These are phyloP conservation scores for Gossypium anomalum DNA, from an alignment of 345 rosid genomes.

Conservation along the genomic window DNA sequence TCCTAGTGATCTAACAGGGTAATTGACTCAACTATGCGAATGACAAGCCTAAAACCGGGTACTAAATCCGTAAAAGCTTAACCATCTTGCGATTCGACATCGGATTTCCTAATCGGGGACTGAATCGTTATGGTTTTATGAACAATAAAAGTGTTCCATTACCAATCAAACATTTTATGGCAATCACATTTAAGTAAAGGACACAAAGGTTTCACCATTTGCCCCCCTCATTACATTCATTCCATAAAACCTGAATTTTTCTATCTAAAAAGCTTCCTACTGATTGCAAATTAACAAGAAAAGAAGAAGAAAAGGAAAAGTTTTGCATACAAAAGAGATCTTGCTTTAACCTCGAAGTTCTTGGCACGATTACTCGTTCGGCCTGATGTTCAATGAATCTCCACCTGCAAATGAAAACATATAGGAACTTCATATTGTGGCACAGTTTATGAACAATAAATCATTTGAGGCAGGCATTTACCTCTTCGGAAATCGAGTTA, in stretches of 20 bases:
- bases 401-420: slow-evolving; percentile 34
- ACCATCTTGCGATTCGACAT: background rate
- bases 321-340: slow-evolving; percentile 28
- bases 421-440: background rate
- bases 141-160: slow-evolving; percentile 4
- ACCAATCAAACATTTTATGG: slow-evolving; percentile 16
- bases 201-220: slow-evolving; percentile 2
- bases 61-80: background rate
- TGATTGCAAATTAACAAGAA: slow-evolving; percentile 16
- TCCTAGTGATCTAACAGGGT: background rate
- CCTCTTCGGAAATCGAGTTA: slow-evolving; percentile 23
- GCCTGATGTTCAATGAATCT: slow-evolving; percentile 25
- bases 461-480: too few species aligned
- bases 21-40: background rate
- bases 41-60: background rate
- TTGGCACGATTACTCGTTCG: slow-evolving; percentile 15
- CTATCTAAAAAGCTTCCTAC: slow-evolving; percentile 30
- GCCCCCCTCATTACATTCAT: slow-evolving; percentile 12
- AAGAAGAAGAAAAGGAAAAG: background rate
- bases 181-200: slow-evolving; percentile 11
- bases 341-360: slow-evolving; percentile 25
- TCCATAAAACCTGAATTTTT: slow-evolving; percentile 19
- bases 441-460: background rate
- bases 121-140: background rate
- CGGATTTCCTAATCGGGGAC: background rate